A percentile compares a stretch with the other conserved stretches of the same genome.
These are phyloP conservation scores for Porphyrellus cyaneotinctus DNA, from an alignment of 768 basidiomycete genomes.

Conservation along the genomic window DNA sequence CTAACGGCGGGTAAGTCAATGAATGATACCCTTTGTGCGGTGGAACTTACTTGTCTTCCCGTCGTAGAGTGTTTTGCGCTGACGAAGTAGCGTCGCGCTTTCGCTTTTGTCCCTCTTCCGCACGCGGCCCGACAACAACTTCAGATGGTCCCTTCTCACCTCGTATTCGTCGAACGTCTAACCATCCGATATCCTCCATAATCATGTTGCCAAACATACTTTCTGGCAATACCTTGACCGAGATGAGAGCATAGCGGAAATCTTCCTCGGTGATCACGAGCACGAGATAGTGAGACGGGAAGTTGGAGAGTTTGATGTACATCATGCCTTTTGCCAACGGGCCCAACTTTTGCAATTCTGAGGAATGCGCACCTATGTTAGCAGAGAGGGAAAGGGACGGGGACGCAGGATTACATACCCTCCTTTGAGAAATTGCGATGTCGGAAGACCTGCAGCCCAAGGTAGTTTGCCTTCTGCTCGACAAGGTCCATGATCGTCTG, in stretches of 20 bases:
- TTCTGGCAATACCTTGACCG: conserved; percentile 51
- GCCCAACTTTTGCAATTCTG: conserved; percentile 73
- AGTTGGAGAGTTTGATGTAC: conserved; percentile 74
- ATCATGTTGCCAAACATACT: conserved; percentile 56
- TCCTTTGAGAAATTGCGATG: conserved; percentile 61
- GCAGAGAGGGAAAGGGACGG: not conserved
- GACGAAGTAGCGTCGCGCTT: conserved; percentile 21
- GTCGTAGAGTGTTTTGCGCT: conserved; percentile 7
- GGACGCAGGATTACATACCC: conserved; percentile 39
- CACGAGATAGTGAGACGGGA: conserved; percentile 79
- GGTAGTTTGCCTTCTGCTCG: conserved; percentile 81
- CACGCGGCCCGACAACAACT: conserved; percentile 8
- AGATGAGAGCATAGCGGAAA: conserved; percentile 80
- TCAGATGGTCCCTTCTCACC: conserved; percentile 35
- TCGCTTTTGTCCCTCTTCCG: conserved; percentile 30
- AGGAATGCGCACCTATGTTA: not conserved
- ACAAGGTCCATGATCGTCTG: conserved; percentile 81
- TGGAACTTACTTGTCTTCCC: conserved; percentile 29
- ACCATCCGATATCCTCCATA: conserved; percentile 77
- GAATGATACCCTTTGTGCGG: not conserved
- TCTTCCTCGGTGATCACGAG: conserved; percentile 75
- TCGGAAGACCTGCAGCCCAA: conserved; percentile 75
- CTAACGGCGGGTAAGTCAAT: conserved; percentile 11
- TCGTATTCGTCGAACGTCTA: conserved; percentile 67
- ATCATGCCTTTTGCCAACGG: conserved; percentile 55